Evolutionary conservation across 441 rosid species (phyloP).

Genomic region (Biscutella laevigata): DNA sequence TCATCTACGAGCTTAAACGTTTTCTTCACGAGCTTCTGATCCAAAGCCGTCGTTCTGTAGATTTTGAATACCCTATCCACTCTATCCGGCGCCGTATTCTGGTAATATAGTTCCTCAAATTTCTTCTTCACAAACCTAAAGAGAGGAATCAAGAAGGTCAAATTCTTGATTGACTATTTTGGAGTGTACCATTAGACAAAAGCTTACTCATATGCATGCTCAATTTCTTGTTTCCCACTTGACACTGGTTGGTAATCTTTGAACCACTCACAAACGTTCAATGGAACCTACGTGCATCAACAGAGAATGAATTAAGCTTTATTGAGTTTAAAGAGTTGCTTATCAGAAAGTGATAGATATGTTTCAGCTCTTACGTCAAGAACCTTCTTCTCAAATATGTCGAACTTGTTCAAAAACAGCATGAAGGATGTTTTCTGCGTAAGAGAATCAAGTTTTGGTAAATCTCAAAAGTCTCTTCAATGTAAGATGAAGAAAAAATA

Average conservation of each 20-base stretch:
- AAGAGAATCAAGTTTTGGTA: conserved; percentile 10
- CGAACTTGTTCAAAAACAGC: conserved; percentile 92
- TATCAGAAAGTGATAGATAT: neutral
- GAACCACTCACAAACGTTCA: conserved; percentile 85
- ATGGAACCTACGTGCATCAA: conserved; percentile 50
- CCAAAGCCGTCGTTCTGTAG: conserved; percentile 87
- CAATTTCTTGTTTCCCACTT: conserved; percentile 79
- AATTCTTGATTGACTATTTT: too few relatives aligned
- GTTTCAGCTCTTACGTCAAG: conserved; percentile 45
- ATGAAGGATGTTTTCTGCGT: conserved; percentile 92
- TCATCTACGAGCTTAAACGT: conserved; percentile 98
- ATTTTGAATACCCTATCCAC: conserved; percentile 91
- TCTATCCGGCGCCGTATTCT: conserved; percentile 74
- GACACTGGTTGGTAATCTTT: conserved; percentile 83
- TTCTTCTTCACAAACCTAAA: conserved; percentile 83
- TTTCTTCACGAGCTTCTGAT: conserved; percentile 95
- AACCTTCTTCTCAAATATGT: conserved; percentile 92
- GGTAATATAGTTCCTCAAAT: conserved; percentile 86
- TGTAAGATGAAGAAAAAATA: neutral
- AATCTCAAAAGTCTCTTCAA: neutral
- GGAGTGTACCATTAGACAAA: too few relatives aligned
- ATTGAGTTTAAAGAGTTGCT: neutral
- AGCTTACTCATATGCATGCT: conserved; percentile 91
- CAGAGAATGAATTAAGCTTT: neutral
- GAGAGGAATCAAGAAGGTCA: neutral